Percentiles rank a stretch among this genome's conserved stretches.
Evolutionary conservation across 116 monocot species (phyloP).

Genomic region (Dioscorea cayenensis): DNA sequence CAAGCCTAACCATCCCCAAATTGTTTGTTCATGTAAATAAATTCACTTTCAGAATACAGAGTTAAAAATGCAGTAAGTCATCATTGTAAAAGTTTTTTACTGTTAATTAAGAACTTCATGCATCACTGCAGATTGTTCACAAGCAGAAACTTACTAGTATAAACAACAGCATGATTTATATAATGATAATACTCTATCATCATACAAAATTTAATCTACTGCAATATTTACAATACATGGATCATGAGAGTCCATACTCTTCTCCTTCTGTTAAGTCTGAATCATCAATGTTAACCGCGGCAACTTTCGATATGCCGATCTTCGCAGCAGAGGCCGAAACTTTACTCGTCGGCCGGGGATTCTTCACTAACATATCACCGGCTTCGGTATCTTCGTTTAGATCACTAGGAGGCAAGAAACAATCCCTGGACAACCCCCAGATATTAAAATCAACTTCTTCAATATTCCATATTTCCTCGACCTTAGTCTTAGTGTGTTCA

Average conservation of each 20-base stretch:
- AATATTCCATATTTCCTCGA: constrained; percentile 72
- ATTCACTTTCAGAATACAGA: too few species aligned
- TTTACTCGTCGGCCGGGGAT: constrained; percentile 1
- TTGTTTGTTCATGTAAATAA: too few species aligned
- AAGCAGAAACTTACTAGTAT: too few species aligned
- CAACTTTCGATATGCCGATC: constrained; percentile 31
- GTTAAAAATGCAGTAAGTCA: too few species aligned
- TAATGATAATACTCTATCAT: not conserved
- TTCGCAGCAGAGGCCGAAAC: constrained; percentile 1
- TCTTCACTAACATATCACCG: constrained; percentile 3
- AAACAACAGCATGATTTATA: too few species aligned
- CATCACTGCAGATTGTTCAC: too few species aligned
- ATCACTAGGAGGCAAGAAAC: constrained; percentile 63
- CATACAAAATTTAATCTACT: not conserved
- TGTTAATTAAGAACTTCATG: too few species aligned
- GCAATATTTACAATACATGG: not conserved
- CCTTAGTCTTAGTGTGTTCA: constrained; percentile 44
- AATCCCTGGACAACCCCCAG: constrained; percentile 46
- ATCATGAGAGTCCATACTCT: not conserved
- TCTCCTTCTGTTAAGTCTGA: not conserved
- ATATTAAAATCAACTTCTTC: constrained; percentile 76
- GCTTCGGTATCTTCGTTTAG: constrained; percentile 16
- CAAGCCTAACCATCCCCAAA: too few species aligned
- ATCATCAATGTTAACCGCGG: constrained; percentile 30
- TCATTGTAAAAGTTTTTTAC: too few species aligned